Evolutionary conservation across 2,329 filamentous ascomycete species (phyloP).

Genomic region (Davidsoniella neocaledoniae): DNA sequence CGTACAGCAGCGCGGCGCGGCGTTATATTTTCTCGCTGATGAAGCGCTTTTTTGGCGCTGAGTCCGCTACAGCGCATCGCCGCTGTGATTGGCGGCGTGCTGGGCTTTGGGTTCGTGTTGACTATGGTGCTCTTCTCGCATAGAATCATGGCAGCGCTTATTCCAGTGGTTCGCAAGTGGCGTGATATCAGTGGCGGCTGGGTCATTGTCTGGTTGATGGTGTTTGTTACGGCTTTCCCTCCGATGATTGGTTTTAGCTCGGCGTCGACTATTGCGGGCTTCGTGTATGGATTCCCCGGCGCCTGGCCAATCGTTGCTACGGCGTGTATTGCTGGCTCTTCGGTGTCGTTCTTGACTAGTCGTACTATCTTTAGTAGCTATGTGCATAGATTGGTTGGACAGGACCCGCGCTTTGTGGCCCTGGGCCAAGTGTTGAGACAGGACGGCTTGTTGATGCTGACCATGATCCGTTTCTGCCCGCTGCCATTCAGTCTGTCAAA

Average conservation of each 20-base stretch:
- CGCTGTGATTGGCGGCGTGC: slow-evolving; percentile 28
- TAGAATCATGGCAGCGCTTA: slow-evolving; percentile 58
- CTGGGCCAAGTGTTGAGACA: slow-evolving; percentile 74
- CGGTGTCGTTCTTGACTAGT: slow-evolving; percentile 63
- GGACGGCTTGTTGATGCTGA: slow-evolving; percentile 75
- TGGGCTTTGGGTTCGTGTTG: slow-evolving; percentile 39
- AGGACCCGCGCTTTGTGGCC: slow-evolving; percentile 76
- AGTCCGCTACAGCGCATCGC: slow-evolving; percentile 44
- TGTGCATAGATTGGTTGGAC: slow-evolving; percentile 63
- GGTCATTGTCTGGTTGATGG: slow-evolving; percentile 56
- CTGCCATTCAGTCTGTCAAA: slow-evolving; percentile 88
- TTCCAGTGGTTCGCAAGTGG: slow-evolving; percentile 61
- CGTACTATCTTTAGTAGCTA: slow-evolving; percentile 63
- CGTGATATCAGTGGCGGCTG: slow-evolving; percentile 55
- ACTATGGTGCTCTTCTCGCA: slow-evolving; percentile 65
- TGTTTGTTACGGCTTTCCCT: slow-evolving; percentile 66
- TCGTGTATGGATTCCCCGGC: slow-evolving; percentile 37
- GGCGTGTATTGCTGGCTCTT: slow-evolving; percentile 63
- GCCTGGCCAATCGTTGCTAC: slow-evolving; percentile 74
- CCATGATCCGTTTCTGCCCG: slow-evolving; percentile 84
- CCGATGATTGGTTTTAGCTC: slow-evolving; percentile 79
- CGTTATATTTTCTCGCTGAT: slow-evolving; percentile 25
- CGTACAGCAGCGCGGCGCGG: slow-evolving; percentile 27
- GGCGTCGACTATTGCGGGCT: slow-evolving; percentile 37
- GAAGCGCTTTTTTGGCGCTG: slow-evolving; percentile 32